Percentiles rank a stretch among this genome's conserved stretches.
These are phyloP conservation scores for Arabidopsis arenosa DNA, from an alignment of 345 rosid genomes.

Conservation along the genomic window DNA sequence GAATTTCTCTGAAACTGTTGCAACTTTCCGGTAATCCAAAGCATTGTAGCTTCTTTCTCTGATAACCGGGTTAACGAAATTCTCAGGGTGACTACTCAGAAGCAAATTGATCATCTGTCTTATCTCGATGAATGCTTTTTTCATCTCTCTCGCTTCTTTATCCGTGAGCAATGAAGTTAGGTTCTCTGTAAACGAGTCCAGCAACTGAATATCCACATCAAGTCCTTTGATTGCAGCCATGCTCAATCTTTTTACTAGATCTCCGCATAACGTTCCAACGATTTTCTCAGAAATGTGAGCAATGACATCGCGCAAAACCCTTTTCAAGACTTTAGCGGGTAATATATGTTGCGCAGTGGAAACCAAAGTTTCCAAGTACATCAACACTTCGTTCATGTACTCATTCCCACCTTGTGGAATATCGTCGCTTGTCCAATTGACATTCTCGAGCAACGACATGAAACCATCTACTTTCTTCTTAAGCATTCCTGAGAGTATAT, in stretches of 20 bases:
- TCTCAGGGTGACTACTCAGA: slow-evolving; percentile 89
- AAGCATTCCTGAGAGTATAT: slow-evolving; percentile 86
- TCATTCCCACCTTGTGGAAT: slow-evolving; percentile 80
- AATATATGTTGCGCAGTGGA: slow-evolving; percentile 97
- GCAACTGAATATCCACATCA: slow-evolving; percentile 77
- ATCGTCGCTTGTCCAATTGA: slow-evolving; percentile 96
- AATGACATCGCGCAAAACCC: slow-evolving; percentile 84
- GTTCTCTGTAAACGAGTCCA: slow-evolving; percentile 89
- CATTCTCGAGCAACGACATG: slow-evolving; percentile 88
- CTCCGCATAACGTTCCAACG: slow-evolving; percentile 69
- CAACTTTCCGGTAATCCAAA: slow-evolving; percentile 83
- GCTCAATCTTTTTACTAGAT: slow-evolving; percentile 81
- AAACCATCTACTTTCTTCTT: slow-evolving; percentile 91
- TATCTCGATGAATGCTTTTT: slow-evolving; percentile 75
- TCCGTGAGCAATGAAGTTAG: slow-evolving; percentile 69
- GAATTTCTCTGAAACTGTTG: slow-evolving; percentile 80
- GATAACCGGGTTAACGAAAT: slow-evolving; percentile 81
- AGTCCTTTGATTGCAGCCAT: slow-evolving; percentile 80
- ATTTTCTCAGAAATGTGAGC: slow-evolving; percentile 84
- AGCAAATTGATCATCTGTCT: slow-evolving; percentile 86
- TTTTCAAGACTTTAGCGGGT: slow-evolving; percentile 76
- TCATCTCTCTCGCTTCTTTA: slow-evolving; percentile 82
- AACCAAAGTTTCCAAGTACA: slow-evolving; percentile 89
- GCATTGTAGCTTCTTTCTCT: slow-evolving; percentile 85
- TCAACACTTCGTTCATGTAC: slow-evolving; percentile 90